Conservation (phyloP, 441 rosid genomes). For the Arabidopsis lyrata region DNA sequence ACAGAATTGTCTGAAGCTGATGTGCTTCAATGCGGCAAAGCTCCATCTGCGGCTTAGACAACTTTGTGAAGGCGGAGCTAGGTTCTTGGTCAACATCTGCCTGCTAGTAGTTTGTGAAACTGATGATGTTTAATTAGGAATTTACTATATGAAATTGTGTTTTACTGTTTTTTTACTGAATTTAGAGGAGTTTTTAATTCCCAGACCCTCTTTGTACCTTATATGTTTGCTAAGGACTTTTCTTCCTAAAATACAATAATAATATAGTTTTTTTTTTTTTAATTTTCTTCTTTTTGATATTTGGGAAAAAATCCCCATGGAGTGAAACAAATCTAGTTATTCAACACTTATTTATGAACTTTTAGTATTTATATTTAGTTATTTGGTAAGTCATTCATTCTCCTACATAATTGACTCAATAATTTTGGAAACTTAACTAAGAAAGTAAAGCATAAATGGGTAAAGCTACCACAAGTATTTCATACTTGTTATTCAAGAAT, state of each 20-base stretch:
- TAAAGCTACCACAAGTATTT: slow-evolving; percentile 20
- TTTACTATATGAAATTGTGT: neutral
- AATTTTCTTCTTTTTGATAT: neutral
- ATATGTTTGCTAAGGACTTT: slow-evolving; percentile 19
- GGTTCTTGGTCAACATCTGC: slow-evolving; percentile 7
- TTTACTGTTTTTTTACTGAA: slow-evolving; percentile 1
- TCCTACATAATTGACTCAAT: slow-evolving; percentile 11
- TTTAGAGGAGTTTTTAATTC: slow-evolving; percentile 1
- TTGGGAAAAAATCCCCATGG: neutral
- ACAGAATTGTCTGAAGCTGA: slow-evolving; percentile 27
- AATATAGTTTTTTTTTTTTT: neutral
- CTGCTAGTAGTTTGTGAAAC: slow-evolving; percentile 13
- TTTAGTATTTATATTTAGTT: too few species aligned
- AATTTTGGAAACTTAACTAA: neutral
- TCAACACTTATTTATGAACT: too few species aligned
- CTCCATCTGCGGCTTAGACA: slow-evolving; percentile 41
- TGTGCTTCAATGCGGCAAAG: slow-evolving; percentile 32
- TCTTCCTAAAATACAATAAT: neutral
- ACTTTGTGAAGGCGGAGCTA: slow-evolving; percentile 4
- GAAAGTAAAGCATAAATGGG: slow-evolving; percentile 5
- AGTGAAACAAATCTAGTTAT: too few species aligned
- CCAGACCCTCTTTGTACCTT: slow-evolving; percentile 11
- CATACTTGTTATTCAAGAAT: slow-evolving; percentile 21
- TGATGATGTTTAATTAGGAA: slow-evolving; percentile 12
- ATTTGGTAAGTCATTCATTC: slow-evolving; percentile 18